A percentile compares a stretch with the other conserved stretches of the same genome.
Evolutionary conservation across 2,329 filamentous ascomycete genomes (phyloP).

Genomic region (Aureobasidium sp.): DNA sequence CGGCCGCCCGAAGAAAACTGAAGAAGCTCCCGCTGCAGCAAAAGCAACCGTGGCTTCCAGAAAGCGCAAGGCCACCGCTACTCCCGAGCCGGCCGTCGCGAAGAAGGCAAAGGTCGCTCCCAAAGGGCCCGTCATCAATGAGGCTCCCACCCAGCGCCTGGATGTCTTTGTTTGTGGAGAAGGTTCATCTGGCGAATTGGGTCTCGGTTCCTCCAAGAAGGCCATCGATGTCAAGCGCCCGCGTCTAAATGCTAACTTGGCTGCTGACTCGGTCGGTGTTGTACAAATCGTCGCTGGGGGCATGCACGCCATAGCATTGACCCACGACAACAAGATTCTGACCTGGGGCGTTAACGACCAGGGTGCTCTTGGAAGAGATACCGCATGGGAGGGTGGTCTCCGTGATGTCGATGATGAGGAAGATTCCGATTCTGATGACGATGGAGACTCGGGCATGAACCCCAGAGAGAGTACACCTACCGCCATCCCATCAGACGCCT

Average conservation of each 20-base stretch:
- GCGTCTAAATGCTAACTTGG: slow-evolving; percentile 57
- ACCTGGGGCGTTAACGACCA: slow-evolving; percentile 88
- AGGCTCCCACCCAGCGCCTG: slow-evolving; percentile 55
- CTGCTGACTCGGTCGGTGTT: slow-evolving; percentile 53
- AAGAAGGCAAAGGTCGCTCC: slow-evolving; percentile 22
- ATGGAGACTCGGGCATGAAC: slow-evolving; percentile 59
- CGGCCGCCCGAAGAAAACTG: slow-evolving; percentile 15
- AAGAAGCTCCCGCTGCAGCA: slow-evolving; percentile 15
- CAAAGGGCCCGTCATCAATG: slow-evolving; percentile 49
- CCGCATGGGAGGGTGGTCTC: slow-evolving; percentile 58
- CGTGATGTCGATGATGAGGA: slow-evolving; percentile 51
- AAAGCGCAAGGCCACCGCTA: slow-evolving; percentile 22
- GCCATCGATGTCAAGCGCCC: slow-evolving; percentile 68
- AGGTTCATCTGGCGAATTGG: slow-evolving; percentile 73
- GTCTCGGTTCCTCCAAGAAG: slow-evolving; percentile 61
- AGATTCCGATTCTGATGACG: slow-evolving; percentile 49
- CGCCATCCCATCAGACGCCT: slow-evolving; percentile 47
- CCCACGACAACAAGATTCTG: slow-evolving; percentile 71
- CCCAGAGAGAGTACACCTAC: slow-evolving; percentile 63
- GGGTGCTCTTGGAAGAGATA: slow-evolving; percentile 70
- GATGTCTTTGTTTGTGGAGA: slow-evolving; percentile 77
- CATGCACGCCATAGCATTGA: slow-evolving; percentile 74
- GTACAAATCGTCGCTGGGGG: slow-evolving; percentile 72
- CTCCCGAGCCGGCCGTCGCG: slow-evolving; percentile 19
- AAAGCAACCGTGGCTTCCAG: slow-evolving; percentile 17